Percentiles rank a stretch among this genome's conserved stretches.
phyloP scores from a whole-genome alignment of 164 flowering plant species.

The Aristolochia californica region DNA sequence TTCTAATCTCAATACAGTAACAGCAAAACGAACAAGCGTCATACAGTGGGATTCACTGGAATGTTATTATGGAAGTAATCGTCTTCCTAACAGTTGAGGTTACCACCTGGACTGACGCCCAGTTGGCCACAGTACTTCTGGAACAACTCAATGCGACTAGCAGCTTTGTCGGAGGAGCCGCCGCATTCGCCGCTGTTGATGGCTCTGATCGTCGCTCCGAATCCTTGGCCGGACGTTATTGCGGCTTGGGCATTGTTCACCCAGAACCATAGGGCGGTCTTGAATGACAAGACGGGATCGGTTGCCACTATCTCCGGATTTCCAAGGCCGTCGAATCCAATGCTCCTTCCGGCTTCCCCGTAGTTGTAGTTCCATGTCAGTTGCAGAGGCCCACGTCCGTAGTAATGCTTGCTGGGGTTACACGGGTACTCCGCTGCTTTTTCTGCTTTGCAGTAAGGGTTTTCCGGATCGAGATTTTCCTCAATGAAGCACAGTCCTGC shows the following conservation, averaged over 20 bases:
- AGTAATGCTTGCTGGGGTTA: constrained; percentile 18
- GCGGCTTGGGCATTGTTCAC: constrained; percentile 19
- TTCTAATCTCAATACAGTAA: too few species aligned
- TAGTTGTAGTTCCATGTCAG: constrained; percentile 35
- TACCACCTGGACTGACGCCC: constrained; percentile 23
- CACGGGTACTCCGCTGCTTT: constrained; percentile 21
- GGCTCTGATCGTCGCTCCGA: constrained; percentile 30
- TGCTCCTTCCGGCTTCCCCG: constrained; percentile 24
- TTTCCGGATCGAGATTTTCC: constrained; percentile 22
- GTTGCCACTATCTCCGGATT: constrained; percentile 27
- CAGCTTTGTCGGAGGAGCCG: constrained; percentile 9
- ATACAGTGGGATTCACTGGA: too few species aligned
- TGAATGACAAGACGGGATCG: constrained; percentile 20
- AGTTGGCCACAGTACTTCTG: constrained; percentile 21
- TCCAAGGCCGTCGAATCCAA: constrained; percentile 26
- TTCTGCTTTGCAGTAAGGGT: constrained; percentile 17
- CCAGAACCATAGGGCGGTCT: constrained; percentile 38
- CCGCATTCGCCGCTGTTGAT: constrained; percentile 29
- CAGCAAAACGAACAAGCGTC: too few species aligned
- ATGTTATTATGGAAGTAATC: too few species aligned
- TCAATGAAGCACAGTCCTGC: constrained; percentile 33
- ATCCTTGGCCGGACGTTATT: constrained; percentile 25
- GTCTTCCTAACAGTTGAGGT: constrained; percentile 29
- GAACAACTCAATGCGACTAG: constrained; percentile 17
- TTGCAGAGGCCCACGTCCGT: constrained; percentile 30